Percentiles rank a stretch among this genome's conserved stretches.
Evolutionary conservation across 495 filamentous ascomycete genomes (phyloP).

Genomic region (Thermothielavioides terrestris): DNA sequence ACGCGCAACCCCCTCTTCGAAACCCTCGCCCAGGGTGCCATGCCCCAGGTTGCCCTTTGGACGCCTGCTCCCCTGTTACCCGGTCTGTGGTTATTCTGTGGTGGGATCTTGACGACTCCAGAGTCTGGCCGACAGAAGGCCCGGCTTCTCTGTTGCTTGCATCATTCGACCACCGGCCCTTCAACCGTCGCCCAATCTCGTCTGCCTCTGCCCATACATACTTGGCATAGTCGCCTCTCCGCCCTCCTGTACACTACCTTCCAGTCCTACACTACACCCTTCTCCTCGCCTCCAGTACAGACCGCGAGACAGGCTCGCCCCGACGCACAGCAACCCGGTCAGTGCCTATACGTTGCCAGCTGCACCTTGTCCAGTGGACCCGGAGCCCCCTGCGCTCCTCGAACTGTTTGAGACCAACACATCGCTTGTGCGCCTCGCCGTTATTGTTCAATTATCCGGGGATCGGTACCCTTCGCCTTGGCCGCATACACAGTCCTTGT

Average conservation of each 20-base stretch:
- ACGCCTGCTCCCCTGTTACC: background rate
- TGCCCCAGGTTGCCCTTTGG: background rate
- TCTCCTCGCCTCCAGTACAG: background rate
- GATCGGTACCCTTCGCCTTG: conserved; percentile 22
- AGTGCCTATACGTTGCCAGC: conserved; percentile 6
- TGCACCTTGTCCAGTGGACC: conserved; percentile 3
- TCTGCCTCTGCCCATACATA: conserved; percentile 10
- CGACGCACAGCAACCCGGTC: conserved; percentile 11
- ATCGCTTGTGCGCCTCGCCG: conserved; percentile 21
- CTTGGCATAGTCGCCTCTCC: conserved; percentile 4
- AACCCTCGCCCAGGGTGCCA: background rate
- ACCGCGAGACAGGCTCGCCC: conserved; percentile 3
- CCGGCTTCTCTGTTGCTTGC: conserved; percentile 13
- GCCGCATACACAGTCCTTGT: conserved; percentile 20
- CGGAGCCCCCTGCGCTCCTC: background rate
- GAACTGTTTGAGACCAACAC: conserved; percentile 17
- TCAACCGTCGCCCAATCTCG: conserved; percentile 13
- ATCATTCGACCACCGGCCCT: conserved; percentile 13
- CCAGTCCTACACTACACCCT: background rate
- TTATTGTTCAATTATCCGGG: conserved; percentile 31
- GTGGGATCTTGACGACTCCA: conserved; percentile 17
- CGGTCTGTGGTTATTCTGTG: background rate
- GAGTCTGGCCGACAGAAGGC: conserved; percentile 24
- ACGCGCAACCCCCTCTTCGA: conserved; percentile 2
- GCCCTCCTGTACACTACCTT: conserved; percentile 6